Base-by-base conservation (phyloP, 2,329 filamentous ascomycete genomes). In the Penicillium vulpinum region DNA sequence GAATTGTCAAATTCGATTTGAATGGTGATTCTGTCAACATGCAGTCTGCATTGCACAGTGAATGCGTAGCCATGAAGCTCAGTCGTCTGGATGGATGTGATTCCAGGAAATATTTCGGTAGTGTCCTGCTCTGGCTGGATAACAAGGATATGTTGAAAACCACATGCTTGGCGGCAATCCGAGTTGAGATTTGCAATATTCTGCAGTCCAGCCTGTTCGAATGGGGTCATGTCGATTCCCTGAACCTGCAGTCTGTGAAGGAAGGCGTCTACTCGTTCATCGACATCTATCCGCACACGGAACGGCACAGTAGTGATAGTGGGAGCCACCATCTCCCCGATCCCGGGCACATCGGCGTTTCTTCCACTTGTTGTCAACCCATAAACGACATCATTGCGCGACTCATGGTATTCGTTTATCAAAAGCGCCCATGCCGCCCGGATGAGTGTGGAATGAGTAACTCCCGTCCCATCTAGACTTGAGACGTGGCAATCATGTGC, bases 171-270 rank as follows among this genome's bases (percentile, higher is more conserved):
- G 80, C 29, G 29, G n/a, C 29, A 35, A 22, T 47, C 29, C 7
- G n/a, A 21, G 7, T 22, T 22, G n/a, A 47, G n/a, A 10, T 35
- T 8, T 5, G 16, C 16, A 54, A 79, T 78, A 38, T 77, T 70
- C 50, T 77, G 76, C 11, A 80, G 51, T 3, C 77, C 77, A 8
- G 81, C 77, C 66, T 88, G 85, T 71, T 88, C 83, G 63, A 85
- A 81, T 0, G 83, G 80, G 2, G 86, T 85, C 54, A 82, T 78
- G 5, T 76, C 70, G 0, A 83, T 74, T 0, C 78, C 80, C 53
- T 80, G 77, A 21, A 80, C 72, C 40, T 87, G 84, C 5, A 87
- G 76, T 4, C 73, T 69, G 44, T 80, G 76, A 5, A 87, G 72
- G 59, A 80, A 85, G 36, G 82, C 76, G 0, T 71, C 67, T 2